Percentiles rank a stretch among this genome's conserved stretches.
These are phyloP conservation scores for Epichloe baconii DNA, from an alignment of 2,329 filamentous ascomycete genomes.

Conservation along the genomic window DNA sequence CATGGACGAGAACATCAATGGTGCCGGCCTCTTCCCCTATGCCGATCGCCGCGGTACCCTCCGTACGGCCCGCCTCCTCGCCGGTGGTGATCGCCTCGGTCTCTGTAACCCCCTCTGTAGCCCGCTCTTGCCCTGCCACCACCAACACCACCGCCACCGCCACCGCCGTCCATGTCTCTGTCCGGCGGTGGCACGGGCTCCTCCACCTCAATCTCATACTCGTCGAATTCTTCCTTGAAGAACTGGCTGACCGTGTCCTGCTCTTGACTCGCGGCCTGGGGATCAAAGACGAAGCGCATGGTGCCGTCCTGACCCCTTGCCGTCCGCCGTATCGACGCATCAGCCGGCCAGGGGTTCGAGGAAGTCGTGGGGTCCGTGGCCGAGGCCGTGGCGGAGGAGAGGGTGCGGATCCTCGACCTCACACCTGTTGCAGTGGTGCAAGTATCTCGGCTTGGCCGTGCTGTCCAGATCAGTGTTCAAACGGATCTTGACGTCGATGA, in stretches of 20 bases:
- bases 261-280: slow-evolving; percentile 61
- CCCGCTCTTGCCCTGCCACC: slow-evolving; percentile 11
- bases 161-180: slow-evolving; percentile 4
- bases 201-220: slow-evolving; percentile 67
- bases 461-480: slow-evolving; percentile 70
- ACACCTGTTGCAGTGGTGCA: slow-evolving; percentile 43
- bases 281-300: slow-evolving; percentile 79
- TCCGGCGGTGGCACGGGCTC: slow-evolving; percentile 33
- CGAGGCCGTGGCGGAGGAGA: slow-evolving; percentile 15
- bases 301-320: slow-evolving; percentile 52
- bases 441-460: slow-evolving; percentile 48
- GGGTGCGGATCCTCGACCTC: slow-evolving; percentile 25
- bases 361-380: slow-evolving; percentile 12
- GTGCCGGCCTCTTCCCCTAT: slow-evolving; percentile 21
- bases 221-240: slow-evolving; percentile 62
- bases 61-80: slow-evolving; percentile 21
- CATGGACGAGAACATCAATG: slow-evolving; percentile 10
- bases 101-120: slow-evolving; percentile 14
- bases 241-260: slow-evolving; percentile 52
- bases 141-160: slow-evolving; percentile 1
- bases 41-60: slow-evolving; percentile 21
- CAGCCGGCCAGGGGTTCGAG: slow-evolving; percentile 25
- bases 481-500: slow-evolving; percentile 76
- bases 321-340: slow-evolving; percentile 18
- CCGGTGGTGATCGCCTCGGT: slow-evolving; percentile 16